Percentiles rank a stretch among this genome's conserved stretches.
Conservation (phyloP, 2,329 filamentous ascomycete genomes). For the Salinomyces thailandicus region DNA sequence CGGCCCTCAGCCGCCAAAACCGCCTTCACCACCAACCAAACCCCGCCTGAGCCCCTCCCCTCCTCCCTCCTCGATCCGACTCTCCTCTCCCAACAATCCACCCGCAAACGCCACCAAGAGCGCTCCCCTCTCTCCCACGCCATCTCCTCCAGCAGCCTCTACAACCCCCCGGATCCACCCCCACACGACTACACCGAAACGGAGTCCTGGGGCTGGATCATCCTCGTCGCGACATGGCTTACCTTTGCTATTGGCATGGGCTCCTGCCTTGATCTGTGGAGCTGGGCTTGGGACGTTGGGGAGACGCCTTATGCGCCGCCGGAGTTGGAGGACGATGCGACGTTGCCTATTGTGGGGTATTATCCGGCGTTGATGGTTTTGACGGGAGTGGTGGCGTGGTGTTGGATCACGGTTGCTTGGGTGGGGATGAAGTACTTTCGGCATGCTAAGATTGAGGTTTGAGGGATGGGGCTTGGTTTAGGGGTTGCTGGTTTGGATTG, state of each 20-base stretch:
- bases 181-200: slow-evolving; percentile 85
- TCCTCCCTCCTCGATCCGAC: slow-evolving; percentile 9
- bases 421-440: slow-evolving; percentile 99
- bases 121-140: slow-evolving; percentile 18
- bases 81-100: slow-evolving; percentile 9
- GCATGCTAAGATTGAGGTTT: slow-evolving; percentile 76
- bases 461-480: too few species aligned
- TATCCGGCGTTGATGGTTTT: slow-evolving; percentile 91
- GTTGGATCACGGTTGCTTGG: slow-evolving; percentile 96
- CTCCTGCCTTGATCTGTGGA: slow-evolving; percentile 88
- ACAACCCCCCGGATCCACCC: not conserved
- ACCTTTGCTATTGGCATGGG: slow-evolving; percentile 97
- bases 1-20: slow-evolving; percentile 21
- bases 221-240: slow-evolving; percentile 82
- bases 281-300: slow-evolving; percentile 97
- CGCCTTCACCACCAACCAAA: slow-evolving; percentile 5
- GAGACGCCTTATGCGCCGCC: slow-evolving; percentile 92
- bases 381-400: slow-evolving; percentile 94
- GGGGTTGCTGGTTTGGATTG: too few species aligned
- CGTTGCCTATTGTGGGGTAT: slow-evolving; percentile 89
- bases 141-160: not conserved
- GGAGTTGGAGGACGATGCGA: slow-evolving; percentile 89
- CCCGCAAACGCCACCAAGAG: slow-evolving; percentile 8
- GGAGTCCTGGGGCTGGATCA: slow-evolving; percentile 96
- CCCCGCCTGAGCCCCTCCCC: slow-evolving; percentile 12